Conservation (phyloP, 371 early-diverging fungal genomes). For the Apophysomyces elegans region DNA sequence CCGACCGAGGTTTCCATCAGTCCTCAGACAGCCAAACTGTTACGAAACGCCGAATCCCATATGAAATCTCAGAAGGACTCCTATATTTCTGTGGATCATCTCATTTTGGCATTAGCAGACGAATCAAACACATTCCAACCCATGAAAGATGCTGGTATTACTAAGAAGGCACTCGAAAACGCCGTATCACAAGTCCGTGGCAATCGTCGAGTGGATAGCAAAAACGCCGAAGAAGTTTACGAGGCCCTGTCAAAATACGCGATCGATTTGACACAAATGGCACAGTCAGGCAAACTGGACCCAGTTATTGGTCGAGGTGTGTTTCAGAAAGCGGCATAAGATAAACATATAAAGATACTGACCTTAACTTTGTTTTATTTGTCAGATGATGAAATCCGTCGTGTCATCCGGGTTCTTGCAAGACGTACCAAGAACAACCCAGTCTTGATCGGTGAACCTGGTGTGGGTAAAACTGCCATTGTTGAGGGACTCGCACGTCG, state of each 20-base stretch:
- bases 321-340: background rate
- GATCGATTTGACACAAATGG: slow-evolving; percentile 85
- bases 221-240: slow-evolving; percentile 85
- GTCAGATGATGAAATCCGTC: slow-evolving; percentile 77
- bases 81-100: slow-evolving; percentile 86
- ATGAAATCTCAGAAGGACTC: slow-evolving; percentile 86
- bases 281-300: slow-evolving; percentile 76
- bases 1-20: slow-evolving; percentile 74
- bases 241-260: slow-evolving; percentile 93
- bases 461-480: slow-evolving; percentile 96
- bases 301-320: slow-evolving; percentile 83
- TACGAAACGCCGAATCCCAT: slow-evolving; percentile 74
- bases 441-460: slow-evolving; percentile 88
- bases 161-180: slow-evolving; percentile 74
- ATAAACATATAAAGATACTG: background rate
- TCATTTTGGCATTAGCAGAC: slow-evolving; percentile 83
- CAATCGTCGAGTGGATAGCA: slow-evolving; percentile 80
- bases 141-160: slow-evolving; percentile 73
- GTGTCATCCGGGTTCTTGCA: slow-evolving; percentile 81
- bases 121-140: slow-evolving; percentile 62
- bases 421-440: slow-evolving; percentile 93
- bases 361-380: background rate
- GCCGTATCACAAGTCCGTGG: slow-evolving; percentile 86
- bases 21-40: slow-evolving; percentile 62
- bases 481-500: slow-evolving; percentile 97